Evolutionary conservation across 2,329 filamentous ascomycete genomes (phyloP).

Genomic region (Diaporthe batatas): DNA sequence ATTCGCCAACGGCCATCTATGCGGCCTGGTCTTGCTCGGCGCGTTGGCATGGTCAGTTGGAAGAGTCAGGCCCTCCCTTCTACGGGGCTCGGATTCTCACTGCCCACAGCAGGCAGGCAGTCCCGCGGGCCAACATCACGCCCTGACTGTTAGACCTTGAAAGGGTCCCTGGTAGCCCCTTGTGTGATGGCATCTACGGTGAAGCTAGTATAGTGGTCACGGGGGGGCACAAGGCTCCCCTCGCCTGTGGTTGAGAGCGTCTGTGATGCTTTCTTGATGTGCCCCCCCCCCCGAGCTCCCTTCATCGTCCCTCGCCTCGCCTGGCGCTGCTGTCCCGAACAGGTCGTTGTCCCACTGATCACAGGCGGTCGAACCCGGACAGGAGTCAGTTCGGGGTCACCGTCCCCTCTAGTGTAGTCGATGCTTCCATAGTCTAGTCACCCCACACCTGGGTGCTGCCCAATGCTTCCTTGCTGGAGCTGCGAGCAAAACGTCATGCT

Average conservation of each 20-base stretch:
- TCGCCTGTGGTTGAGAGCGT: slow-evolving; percentile 5
- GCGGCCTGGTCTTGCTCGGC: not conserved
- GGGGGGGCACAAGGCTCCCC: slow-evolving; percentile 11
- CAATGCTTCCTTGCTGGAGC: slow-evolving; percentile 21
- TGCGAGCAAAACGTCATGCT: slow-evolving; percentile 34
- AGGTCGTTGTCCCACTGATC: slow-evolving; percentile 13
- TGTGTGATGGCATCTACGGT: slow-evolving; percentile 20
- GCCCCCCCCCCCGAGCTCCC: not conserved
- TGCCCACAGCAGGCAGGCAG: not conserved
- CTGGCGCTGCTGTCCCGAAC: slow-evolving; percentile 15
- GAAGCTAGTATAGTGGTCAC: slow-evolving; percentile 10
- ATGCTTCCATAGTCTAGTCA: slow-evolving; percentile 14
- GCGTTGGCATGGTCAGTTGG: slow-evolving; percentile 2
- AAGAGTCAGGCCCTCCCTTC: slow-evolving; percentile 8
- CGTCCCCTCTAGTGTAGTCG: slow-evolving; percentile 1
- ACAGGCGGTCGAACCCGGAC: slow-evolving; percentile 7
- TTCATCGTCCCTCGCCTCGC: not conserved
- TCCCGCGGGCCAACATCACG: slow-evolving; percentile 1
- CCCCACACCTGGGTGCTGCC: slow-evolving; percentile 25
- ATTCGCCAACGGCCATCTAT: not conserved
- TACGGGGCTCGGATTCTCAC: not conserved
- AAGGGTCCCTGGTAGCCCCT: not conserved
- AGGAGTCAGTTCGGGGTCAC: slow-evolving; percentile 25
- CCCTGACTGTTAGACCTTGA: slow-evolving; percentile 2
- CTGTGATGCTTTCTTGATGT: not conserved